Evolutionary conservation across 208 protist species (phyloP), one percentile per base, ranked within the genome.

Genomic region (Angomonas desouzai): DNA sequence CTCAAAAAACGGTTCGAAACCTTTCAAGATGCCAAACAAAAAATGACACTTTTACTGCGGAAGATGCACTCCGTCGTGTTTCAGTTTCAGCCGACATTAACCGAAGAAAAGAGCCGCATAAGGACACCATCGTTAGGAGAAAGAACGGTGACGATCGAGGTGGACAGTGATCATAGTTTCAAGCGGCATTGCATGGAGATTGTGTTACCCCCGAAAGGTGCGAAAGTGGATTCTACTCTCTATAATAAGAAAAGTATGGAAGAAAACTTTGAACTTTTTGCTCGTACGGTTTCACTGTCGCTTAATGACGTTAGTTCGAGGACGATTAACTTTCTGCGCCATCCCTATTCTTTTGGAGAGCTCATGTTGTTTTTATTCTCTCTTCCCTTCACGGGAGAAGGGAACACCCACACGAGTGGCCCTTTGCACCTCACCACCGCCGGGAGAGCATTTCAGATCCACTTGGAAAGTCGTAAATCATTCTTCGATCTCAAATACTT

Each of bases 11-110:
- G 36, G 36, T 13, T 18, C 9, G 36, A 40, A 6, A 13, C 36
- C 36, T 40, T 40, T 40, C 6, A 13, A 20, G 25, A 57, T 10
- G 51, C 10, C 10, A 57, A 57, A 34, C 6, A 29, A 57, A 38
- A 57, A 34, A 57, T 36, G 51, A 23, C 9, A 57, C 23, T 38
- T 6, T 4, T 57, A 28, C 30, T 28, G 3, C 2, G 51, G 20
- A 51, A 57, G 28, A 20, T 53, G 10, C 6, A 57, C 30, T 57
- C 51, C 6, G 36, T 40, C 9, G 36, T 40, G 36, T 40, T 40
- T 40, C 36, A 40, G 36, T 40, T 40, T 40, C 9, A 40, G 36
- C 36, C 36, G 13, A 40, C 13, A 34, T 28, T 34, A 33, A n/a
- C 11, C 28, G 51, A 34, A 57, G 9, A 57, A 57, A n/a, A 40